Percentiles rank a stretch among this genome's conserved stretches.
phyloP scores from a whole-genome alignment of 768 basidiomycete genomes.

The Sarcomyxa edulis region DNA sequence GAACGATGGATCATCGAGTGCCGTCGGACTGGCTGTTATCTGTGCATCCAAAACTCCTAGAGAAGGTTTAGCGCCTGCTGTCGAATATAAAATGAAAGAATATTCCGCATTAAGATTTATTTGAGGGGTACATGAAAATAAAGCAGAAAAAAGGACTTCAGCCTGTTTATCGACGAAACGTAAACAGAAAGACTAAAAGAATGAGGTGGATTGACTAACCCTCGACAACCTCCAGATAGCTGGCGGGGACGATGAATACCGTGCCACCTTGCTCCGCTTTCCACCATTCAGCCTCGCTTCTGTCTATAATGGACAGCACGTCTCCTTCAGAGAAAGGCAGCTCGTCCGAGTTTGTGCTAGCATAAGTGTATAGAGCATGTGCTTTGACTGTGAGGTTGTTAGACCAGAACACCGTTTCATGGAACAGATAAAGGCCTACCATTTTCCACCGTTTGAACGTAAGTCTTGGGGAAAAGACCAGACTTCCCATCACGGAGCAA shows the following conservation, averaged over 20 bases:
- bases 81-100: conserved; percentile 10
- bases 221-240: conserved; percentile 80
- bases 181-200: conserved; percentile 58
- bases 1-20: background rate
- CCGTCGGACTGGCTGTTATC: no score
- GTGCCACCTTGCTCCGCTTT: conserved; percentile 85
- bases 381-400: conserved; percentile 46
- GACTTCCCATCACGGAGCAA: conserved; percentile 55
- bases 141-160: conserved; percentile 68
- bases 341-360: conserved; percentile 68
- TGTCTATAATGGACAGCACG: conserved; percentile 72
- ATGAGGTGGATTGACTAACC: conserved; percentile 75
- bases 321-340: conserved; percentile 85
- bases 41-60: no score
- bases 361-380: conserved; percentile 77
- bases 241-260: conserved; percentile 88
- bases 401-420: no score
- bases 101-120: conserved; percentile 23
- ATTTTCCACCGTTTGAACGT: conserved; percentile 67
- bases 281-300: conserved; percentile 89
- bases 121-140: conserved; percentile 43
- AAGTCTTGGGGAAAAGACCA: conserved; percentile 90
- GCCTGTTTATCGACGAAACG: conserved; percentile 61
- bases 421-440: conserved; percentile 57
- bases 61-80: no score